phyloP scores from a whole-genome alignment of 2,329 filamentous ascomycete genomes.

The Fusarium scirpi region DNA sequence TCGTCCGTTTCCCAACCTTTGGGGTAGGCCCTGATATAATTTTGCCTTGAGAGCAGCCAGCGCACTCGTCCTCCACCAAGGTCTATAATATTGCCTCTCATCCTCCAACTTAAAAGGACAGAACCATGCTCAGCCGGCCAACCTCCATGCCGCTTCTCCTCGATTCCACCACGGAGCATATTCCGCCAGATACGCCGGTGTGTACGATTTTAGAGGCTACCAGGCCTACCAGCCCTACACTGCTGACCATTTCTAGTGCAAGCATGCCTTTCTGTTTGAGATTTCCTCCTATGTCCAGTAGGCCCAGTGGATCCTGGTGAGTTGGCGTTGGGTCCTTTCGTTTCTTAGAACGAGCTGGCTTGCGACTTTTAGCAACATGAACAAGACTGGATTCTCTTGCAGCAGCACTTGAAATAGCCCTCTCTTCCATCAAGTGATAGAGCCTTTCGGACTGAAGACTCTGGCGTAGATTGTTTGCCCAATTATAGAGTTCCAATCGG shows the following conservation, averaged over 20 bases:
- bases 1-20: background rate
- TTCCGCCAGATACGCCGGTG: conserved; percentile 41
- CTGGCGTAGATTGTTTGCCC: conserved; percentile 53
- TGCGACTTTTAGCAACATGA: conserved; percentile 8
- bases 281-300: conserved; percentile 76
- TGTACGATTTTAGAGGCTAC: conserved; percentile 71
- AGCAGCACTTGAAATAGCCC: conserved; percentile 14
- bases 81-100: background rate
- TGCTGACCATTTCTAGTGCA: conserved; percentile 78
- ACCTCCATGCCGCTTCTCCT: conserved; percentile 38
- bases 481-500: conserved; percentile 52
- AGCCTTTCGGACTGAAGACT: conserved; percentile 53
- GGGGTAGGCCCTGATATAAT: background rate
- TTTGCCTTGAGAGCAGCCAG: background rate
- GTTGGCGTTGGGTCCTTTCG: conserved; percentile 23
- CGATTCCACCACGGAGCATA: conserved; percentile 35
- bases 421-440: conserved; percentile 39
- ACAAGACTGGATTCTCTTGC: conserved; percentile 40
- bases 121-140: conserved; percentile 36
- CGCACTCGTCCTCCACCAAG: background rate
- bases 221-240: conserved; percentile 79
- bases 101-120: conserved; percentile 35
- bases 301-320: conserved; percentile 81
- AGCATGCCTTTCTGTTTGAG: conserved; percentile 74
- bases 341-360: conserved; percentile 9